Evolutionary conservation across 371 early-diverging fungal genomes (phyloP), one percentile per base, ranked within the genome.

Genomic region (Mortierella sp.): DNA sequence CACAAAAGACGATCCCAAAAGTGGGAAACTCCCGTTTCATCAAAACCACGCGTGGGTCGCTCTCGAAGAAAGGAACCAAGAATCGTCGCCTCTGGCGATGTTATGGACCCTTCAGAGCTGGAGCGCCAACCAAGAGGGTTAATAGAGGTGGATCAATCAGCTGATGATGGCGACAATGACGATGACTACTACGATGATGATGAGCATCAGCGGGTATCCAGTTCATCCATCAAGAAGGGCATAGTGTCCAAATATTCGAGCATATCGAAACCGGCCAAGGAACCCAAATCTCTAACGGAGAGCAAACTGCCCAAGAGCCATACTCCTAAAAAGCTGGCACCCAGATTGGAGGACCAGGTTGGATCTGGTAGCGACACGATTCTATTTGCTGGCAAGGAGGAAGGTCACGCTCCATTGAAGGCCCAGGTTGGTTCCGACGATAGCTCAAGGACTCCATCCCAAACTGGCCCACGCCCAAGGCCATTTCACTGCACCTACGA

Each of bases 1-100:
- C 74, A 74, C 54, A 74, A 74, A 49, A 28, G 74, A n/a, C 68
- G 74, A 16, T 74, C 74, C 14, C 68, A 74, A 48, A 74, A 74
- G 38, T 74, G 74, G 74, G 74, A 74, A 52, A 68, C 60, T 27
- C 74, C 74, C 2, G 68, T 68, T 10, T 64, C 69, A 9, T 49
- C 74, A 0, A 59, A 68, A 24, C 74, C 63, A 21, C 64, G 74
- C 10, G 52, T 68, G 7, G 64, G 68, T 9, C 74, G 74, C 10
- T 67, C 74, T 9, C 58, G 74, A 39, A 59, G 74, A 38, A 58
- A 64, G 24, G 74, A 74, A 30, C 74, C 68, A 3, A 39, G 67
- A 31, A 72, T 72, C 41, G 72, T 72, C 23, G 72, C 72, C 18
- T 72, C 72, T 9, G 72, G 72, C 14, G 72, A 72, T 21, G 51